Evolutionary conservation across 73 alveolate genomes (phyloP), one percentile per base, ranked within the genome.

Genomic region (Paraurostyla sp.): DNA sequence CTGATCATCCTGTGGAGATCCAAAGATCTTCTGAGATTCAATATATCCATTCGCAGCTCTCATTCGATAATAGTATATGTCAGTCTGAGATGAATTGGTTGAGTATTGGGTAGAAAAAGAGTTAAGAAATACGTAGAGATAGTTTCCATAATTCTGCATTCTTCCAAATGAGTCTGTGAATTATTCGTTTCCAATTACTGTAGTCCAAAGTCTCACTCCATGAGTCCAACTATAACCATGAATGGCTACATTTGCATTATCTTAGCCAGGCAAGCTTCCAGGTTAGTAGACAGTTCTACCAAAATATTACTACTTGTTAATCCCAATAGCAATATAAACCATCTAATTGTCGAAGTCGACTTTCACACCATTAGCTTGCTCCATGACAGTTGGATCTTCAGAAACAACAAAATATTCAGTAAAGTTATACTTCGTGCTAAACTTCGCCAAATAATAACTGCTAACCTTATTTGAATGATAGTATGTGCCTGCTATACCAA

Each of bases 401-500:
- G 91, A 78, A 13, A 43, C 51, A 43, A 88, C 57, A 20, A 76
- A 25, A 16, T 36, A 36, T 68, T 88, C 94, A 73, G 94, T 88
- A 29, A 88, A 25, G 56, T 88, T 88, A 60, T 54, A 76, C n/a
- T 62, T 58, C 22, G 94, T 88, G 69, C 85, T 80, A 52, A 88
- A 88, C 32, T 88, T 60, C 7, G 94, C 86, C 25, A 50, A 33
- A 45, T 75, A 56, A 38, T 58, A 88, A 50, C 83, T 85, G 29
- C 87, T 73, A 30, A 46, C 27, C 41, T 76, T 50, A 29, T 65
- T 59, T 38, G 90, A 63, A 18, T 88, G 63, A n/a, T 42, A 42
- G 25, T 76, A 57, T 30, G 94, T 75, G 27, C 87, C 94, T 11
- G 90, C 94, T 13, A 88, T 80, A 2, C 91, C 94, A 20, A 88